These are phyloP conservation scores for Fusarium globosum DNA, from an alignment of 2,329 filamentous ascomycete species.

Conservation along the genomic window DNA sequence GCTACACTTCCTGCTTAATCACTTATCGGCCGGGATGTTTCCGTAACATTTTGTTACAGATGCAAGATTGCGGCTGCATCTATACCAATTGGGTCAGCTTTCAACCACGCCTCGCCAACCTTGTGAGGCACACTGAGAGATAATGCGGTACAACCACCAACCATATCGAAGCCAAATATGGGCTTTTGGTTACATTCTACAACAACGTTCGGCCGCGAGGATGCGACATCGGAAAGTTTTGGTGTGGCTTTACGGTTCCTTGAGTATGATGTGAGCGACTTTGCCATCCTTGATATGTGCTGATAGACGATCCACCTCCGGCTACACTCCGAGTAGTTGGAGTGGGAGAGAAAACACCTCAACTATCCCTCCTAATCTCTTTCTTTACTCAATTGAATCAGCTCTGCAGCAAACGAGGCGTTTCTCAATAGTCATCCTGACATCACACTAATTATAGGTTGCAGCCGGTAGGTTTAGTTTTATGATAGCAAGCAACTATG, in stretches of 20 bases:
- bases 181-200: slow-evolving; percentile 20
- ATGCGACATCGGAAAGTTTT: slow-evolving; percentile 36
- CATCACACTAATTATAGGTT: slow-evolving; percentile 17
- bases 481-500: not conserved
- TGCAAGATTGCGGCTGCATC: slow-evolving; percentile 32
- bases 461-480: slow-evolving; percentile 1
- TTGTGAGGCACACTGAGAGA: slow-evolving; percentile 11
- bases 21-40: slow-evolving; percentile 3
- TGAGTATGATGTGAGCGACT: slow-evolving; percentile 17
- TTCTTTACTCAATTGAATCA: slow-evolving; percentile 15
- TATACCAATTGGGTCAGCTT: slow-evolving; percentile 25
- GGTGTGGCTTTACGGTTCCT: slow-evolving; percentile 13
- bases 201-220: slow-evolving; percentile 12
- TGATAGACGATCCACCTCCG: slow-evolving; percentile 17
- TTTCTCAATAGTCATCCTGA: slow-evolving; percentile 27
- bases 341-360: slow-evolving; percentile 30
- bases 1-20: not conserved
- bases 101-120: slow-evolving; percentile 24
- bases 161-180: slow-evolving; percentile 5
- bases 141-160: slow-evolving; percentile 33
- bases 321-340: slow-evolving; percentile 17
- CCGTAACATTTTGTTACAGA: not conserved
- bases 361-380: not conserved
- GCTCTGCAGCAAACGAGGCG: slow-evolving; percentile 31
- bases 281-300: not conserved